Evolutionary conservation across 306 rosid genomes (phyloP).

Genomic region (Datisca glomerata): DNA sequence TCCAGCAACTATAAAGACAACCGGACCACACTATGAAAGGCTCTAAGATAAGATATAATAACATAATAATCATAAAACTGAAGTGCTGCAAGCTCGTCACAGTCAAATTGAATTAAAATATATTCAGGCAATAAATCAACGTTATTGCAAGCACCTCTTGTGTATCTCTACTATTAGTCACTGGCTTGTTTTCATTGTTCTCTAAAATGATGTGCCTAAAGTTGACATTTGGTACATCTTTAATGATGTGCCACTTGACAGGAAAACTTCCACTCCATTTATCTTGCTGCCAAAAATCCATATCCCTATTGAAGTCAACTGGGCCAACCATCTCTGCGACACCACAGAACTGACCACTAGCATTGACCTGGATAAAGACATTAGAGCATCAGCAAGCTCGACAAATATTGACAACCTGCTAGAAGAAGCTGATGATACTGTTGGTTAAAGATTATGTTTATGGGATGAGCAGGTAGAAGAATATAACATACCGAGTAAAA

Average conservation of each 20-base stretch:
- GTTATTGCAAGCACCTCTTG: constrained; percentile 67
- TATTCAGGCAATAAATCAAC: too few relatives aligned
- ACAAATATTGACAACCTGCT: neutral
- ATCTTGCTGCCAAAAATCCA: constrained; percentile 99
- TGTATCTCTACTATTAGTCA: constrained; percentile 90
- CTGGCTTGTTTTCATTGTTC: constrained; percentile 96
- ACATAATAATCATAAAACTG: too few relatives aligned
- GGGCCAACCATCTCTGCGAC: constrained; percentile 79
- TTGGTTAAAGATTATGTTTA: too few relatives aligned
- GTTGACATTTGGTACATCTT: constrained; percentile 70
- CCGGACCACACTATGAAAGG: too few relatives aligned
- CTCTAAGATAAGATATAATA: too few relatives aligned
- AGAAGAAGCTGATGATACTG: neutral
- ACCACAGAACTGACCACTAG: constrained; percentile 93
- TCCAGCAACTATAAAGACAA: too few relatives aligned
- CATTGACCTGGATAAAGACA: constrained; percentile 54
- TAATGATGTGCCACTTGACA: constrained; percentile 84
- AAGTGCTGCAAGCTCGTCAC: too few relatives aligned
- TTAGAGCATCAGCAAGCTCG: constrained; percentile 4
- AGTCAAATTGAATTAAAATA: too few relatives aligned
- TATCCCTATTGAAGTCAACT: constrained; percentile 68
- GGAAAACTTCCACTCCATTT: constrained; percentile 97
- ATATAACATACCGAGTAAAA: constrained; percentile 65
- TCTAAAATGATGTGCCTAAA: constrained; percentile 81
- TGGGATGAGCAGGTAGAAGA: neutral